Evolutionary conservation across 2,329 filamentous ascomycete genomes (phyloP), one percentile per base, ranked within the genome.

Genomic region (Penicillium fuscoglaucum): DNA sequence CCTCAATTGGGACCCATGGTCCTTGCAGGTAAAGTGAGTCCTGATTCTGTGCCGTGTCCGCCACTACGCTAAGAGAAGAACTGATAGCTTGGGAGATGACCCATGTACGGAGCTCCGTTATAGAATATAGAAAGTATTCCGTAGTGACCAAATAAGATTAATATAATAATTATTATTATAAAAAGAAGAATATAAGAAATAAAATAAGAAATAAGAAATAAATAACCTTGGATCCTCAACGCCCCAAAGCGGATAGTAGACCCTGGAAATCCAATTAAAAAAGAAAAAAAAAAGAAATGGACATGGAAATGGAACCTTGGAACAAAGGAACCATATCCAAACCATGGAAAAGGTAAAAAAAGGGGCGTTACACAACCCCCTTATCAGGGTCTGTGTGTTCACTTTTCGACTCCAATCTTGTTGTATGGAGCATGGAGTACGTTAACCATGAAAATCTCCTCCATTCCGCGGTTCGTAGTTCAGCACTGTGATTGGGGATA

Each of bases 381-480:
- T 60, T 64, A 59, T 64, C 43, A 57, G 53, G 61, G 60, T 64
- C 63, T 57, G 63, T 64, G 62, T 57, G 55, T 57, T 41, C 17
- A 21, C 31, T 40, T 40, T 31, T 48, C 12, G 45, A 44, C 39
- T 43, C 19, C 29, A 44, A 15, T 6, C 19, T 45, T n/a, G 24
- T 44, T 28, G 24, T 45, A 13, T 6, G 31, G 8, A 17, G n/a
- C 21, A 47, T 2, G 29, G 29, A 33, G 45, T 33, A 33, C 44
- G 26, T 45, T n/a, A 24, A 19, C 15, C 24, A 40, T 48, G 35
- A 35, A 35, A 31, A 33, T 35, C 46, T 52, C 58, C 58, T 58
- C 57, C 62, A 66, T 65, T 64, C 61, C 54, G 53, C 44, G 58
- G 55, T 62, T 47, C 50, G 24, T n/a, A 52, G 19, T 8, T 45